Percentiles rank a stretch among this genome's conserved stretches.
Conservation (phyloP, 306 rosid species). For the Cajanus cajan region DNA sequence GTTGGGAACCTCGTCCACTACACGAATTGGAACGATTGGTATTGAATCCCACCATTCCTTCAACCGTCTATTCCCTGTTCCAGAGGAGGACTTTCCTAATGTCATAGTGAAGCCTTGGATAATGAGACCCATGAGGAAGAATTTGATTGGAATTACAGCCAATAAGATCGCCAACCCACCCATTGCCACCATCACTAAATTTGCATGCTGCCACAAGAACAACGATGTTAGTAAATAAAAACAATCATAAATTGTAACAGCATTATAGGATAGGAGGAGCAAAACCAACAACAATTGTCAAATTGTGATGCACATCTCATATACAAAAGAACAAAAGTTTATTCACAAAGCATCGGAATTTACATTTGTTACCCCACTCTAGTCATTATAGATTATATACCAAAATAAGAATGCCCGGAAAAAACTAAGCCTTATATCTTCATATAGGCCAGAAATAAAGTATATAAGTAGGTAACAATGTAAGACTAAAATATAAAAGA, state of each 20-base stretch:
- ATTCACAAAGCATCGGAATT: too few relatives aligned
- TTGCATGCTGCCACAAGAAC: slow-evolving; percentile 68
- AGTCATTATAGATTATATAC: too few relatives aligned
- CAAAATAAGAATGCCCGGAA: too few relatives aligned
- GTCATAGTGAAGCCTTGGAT: slow-evolving; percentile 51
- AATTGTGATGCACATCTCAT: neutral
- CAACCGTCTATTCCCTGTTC: slow-evolving; percentile 59
- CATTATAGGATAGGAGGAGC: neutral
- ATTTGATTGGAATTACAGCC: slow-evolving; percentile 66
- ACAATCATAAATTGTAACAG: neutral
- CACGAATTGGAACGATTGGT: slow-evolving; percentile 69
- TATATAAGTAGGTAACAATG: too few relatives aligned
- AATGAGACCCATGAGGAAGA: slow-evolving; percentile 53
- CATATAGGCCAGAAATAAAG: too few relatives aligned
- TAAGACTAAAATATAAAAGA: too few relatives aligned
- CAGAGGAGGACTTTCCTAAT: slow-evolving; percentile 36
- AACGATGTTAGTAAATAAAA: neutral
- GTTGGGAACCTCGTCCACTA: slow-evolving; percentile 43
- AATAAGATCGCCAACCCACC: slow-evolving; percentile 50
- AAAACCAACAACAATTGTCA: neutral
- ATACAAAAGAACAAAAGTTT: too few relatives aligned
- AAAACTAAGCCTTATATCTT: too few relatives aligned
- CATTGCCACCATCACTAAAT: slow-evolving; percentile 57
- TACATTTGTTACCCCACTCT: too few relatives aligned
- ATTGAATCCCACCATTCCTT: slow-evolving; percentile 98